A percentile compares a stretch with the other conserved stretches of the same genome.
Evolutionary conservation across 257 asterid species (phyloP).

Genomic region (Solanum appendiculatum): DNA sequence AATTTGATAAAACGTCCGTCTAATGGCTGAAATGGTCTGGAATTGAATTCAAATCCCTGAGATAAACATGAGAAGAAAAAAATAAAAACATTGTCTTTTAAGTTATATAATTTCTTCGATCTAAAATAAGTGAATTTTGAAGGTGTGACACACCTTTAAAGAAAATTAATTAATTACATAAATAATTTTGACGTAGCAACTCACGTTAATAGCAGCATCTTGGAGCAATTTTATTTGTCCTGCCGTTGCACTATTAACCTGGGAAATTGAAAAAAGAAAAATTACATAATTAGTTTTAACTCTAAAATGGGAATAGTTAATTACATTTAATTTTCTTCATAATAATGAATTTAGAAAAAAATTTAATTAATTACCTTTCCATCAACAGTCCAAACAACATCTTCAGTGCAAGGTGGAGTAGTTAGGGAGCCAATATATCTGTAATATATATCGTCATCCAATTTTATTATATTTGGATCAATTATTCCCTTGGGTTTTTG

Average conservation of each 20-base stretch:
- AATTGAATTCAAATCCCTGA: neutral
- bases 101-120: neutral
- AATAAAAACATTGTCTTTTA: neutral
- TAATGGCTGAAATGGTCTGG: neutral
- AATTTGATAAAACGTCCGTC: neutral
- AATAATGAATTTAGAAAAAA: neutral
- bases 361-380: conserved; percentile 28
- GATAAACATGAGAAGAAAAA: neutral
- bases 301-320: neutral
- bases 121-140: neutral
- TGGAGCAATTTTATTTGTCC: conserved; percentile 45
- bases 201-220: conserved; percentile 42
- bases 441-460: conserved; percentile 35
- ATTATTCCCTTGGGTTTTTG: conserved; percentile 17
- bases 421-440: conserved; percentile 63
- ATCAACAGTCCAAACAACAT: conserved; percentile 38
- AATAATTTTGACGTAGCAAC: conserved; percentile 1
- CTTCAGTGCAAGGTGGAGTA: conserved; percentile 54
- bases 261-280: neutral
- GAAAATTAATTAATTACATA: neutral
- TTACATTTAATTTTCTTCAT: neutral
- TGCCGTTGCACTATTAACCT: conserved; percentile 44
- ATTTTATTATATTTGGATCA: conserved; percentile 26
- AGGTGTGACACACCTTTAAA: neutral
- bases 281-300: neutral